Conservation (phyloP, 108 stramenopile genomes). For the Halocafeteria seosinensis region DNA sequence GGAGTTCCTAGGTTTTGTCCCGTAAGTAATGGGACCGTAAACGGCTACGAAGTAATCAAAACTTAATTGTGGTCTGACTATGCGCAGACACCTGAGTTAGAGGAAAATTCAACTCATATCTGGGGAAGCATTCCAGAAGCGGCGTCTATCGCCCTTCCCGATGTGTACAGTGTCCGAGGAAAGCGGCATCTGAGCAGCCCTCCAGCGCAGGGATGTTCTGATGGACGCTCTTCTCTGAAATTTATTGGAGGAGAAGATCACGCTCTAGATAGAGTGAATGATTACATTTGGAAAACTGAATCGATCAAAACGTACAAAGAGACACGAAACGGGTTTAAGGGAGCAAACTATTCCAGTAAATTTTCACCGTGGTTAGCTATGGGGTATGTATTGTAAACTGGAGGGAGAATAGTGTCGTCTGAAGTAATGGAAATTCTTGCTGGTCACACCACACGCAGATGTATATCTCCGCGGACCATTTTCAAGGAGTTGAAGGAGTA, state of each 20-base stretch:
- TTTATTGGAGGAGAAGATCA: slow-evolving; percentile 76
- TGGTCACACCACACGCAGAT: too few relatives aligned
- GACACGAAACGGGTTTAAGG: slow-evolving; percentile 90
- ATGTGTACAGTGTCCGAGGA: not conserved
- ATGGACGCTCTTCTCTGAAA: slow-evolving; percentile 6
- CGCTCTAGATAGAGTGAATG: slow-evolving; percentile 57
- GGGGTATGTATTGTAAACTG: too few relatives aligned
- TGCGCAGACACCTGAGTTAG: not conserved
- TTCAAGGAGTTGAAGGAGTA: slow-evolving; percentile 56
- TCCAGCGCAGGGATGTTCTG: not conserved
- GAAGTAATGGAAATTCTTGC: too few relatives aligned
- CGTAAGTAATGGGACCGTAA: not conserved
- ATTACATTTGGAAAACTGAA: slow-evolving; percentile 77
- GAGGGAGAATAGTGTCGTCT: too few relatives aligned
- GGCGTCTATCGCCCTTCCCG: not conserved
- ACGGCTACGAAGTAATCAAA: not conserved
- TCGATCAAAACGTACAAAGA: slow-evolving; percentile 65
- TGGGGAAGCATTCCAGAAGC: not conserved
- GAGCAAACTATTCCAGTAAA: slow-evolving; percentile 73
- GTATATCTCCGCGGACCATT: slow-evolving; percentile 64
- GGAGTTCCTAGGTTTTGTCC: not conserved
- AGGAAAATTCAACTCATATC: not conserved
- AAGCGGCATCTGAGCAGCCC: not conserved
- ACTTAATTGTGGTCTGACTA: too few relatives aligned
- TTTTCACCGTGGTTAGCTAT: slow-evolving; percentile 88